Evolutionary conservation across 768 basidiomycete genomes (phyloP).

Genomic region (Termitomyces sp.): DNA sequence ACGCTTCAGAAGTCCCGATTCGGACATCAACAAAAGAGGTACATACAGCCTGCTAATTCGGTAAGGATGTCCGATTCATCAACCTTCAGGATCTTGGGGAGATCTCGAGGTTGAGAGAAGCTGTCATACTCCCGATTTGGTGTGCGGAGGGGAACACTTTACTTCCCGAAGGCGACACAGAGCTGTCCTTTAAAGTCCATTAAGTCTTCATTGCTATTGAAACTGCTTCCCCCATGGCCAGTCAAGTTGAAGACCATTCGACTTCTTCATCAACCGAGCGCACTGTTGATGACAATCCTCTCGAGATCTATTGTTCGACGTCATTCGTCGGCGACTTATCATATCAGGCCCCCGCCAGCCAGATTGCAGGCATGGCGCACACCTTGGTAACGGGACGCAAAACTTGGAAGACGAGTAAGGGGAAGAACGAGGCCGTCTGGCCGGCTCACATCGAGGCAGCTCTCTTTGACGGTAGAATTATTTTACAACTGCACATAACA

Average conservation of each 20-base stretch:
- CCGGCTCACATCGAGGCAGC: slow-evolving; percentile 58
- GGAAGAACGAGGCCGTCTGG: slow-evolving; percentile 56
- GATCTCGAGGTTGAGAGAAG: slow-evolving; percentile 12
- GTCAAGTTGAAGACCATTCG: slow-evolving; percentile 5
- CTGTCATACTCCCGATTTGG: slow-evolving; percentile 9
- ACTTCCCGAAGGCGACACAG: slow-evolving; percentile 8
- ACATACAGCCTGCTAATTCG: slow-evolving; percentile 8
- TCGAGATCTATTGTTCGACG: slow-evolving; percentile 14
- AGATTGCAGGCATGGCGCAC: slow-evolving; percentile 14
- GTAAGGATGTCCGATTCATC: slow-evolving; percentile 8
- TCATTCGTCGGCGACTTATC: slow-evolving; percentile 19
- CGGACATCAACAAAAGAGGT: slow-evolving; percentile 14
- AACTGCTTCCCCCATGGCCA: slow-evolving; percentile 6
- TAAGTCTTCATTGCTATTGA: background rate
- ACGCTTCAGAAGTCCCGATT: slow-evolving; percentile 12
- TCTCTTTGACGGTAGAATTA: slow-evolving; percentile 53
- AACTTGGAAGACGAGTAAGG: slow-evolving; percentile 55
- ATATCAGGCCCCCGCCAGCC: slow-evolving; percentile 11
- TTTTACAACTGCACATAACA: slow-evolving; percentile 3
- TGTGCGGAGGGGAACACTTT: slow-evolving; percentile 9
- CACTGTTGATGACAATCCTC: slow-evolving; percentile 13
- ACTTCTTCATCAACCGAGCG: slow-evolving; percentile 1
- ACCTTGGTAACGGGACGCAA: slow-evolving; percentile 47
- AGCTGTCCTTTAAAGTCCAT: slow-evolving; percentile 12
- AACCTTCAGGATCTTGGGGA: slow-evolving; percentile 4